A percentile compares a stretch with the other conserved stretches of the same genome.
These are phyloP conservation scores for Medicago arabica DNA, from an alignment of 306 rosid genomes.

Conservation along the genomic window DNA sequence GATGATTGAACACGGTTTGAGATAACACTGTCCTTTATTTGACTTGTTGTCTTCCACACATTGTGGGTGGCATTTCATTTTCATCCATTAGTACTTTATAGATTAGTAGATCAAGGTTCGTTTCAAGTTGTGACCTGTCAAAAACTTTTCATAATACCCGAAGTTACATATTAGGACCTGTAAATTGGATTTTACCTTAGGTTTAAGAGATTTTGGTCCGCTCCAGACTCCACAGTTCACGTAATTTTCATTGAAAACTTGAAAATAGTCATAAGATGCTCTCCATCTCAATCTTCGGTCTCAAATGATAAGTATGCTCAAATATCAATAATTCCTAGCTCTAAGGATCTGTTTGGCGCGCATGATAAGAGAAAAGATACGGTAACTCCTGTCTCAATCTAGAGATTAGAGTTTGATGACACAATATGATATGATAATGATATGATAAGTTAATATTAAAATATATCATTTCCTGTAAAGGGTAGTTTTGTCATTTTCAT, in stretches of 20 bases:
- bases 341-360: neutral
- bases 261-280: neutral
- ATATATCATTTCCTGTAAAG: too few species aligned
- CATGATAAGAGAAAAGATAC: too few species aligned
- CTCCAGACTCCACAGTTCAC: neutral
- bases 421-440: too few species aligned
- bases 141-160: conserved; percentile 8
- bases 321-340: neutral
- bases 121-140: neutral
- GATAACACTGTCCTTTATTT: conserved; percentile 23
- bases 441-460: too few species aligned
- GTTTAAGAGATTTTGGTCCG: neutral
- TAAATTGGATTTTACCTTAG: neutral
- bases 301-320: neutral
- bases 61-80: conserved; percentile 24
- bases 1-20: conserved; percentile 10
- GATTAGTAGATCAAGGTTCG: conserved; percentile 13
- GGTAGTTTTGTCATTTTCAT: too few species aligned
- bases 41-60: neutral
- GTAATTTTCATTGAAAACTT: neutral
- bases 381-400: too few species aligned
- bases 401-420: too few species aligned
- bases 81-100: neutral
- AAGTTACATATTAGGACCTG: neutral
- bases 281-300: neutral